Base-by-base conservation (phyloP, 441 rosid genomes). In the Gossypium armourianum region DNA sequence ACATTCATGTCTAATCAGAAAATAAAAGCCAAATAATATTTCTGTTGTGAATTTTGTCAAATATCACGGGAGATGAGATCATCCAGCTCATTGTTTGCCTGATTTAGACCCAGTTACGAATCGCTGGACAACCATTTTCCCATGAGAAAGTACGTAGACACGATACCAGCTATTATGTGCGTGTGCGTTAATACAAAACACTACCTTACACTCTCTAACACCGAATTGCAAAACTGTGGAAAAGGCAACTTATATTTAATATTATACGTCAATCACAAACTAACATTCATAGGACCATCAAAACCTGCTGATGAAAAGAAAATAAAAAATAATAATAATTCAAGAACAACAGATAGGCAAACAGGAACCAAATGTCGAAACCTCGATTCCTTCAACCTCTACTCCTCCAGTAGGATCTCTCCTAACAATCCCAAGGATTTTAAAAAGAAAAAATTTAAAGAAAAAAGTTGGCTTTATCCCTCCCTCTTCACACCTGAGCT, bases 401-500 rank as follows among this genome's bases (percentile, higher is more conserved):
- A 57, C 36, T 57, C 62, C 36, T 62, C 6, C 17, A 1, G n/a
- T 23, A n/a, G 56, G 20, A 47, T 47, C 69, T 21, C 36, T 29
- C 36, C 56, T 1, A 64, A n/a, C 20, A 13, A 6, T 47, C n/a
- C 55, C 55, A 21, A 12, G 17, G 20, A 32, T 32, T 21, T 47
- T 12, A 32, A 15, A 43, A 54, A 50, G 43, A 49, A 40, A 23
- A 32, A 4, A 29, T 5, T 29, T 15, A n/a, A 19, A 28, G 0
- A 0, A 66, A 20, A 57, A 20, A 19, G 3, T 15, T 45, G 47
- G 2, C 32, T 57, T 57, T 24, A 66, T 12, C 16, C 13, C 19
- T 15, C 19, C 52, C 54, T 55, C 24, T 69, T 87, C 85, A 87
- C 59, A 81, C 75, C 52, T 81, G 92, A 62, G 88, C 79, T 20